Percentiles rank a stretch among this genome's conserved stretches.
These are phyloP conservation scores for Peribolospora kevripleyi DNA, from an alignment of 768 basidiomycete species.

Conservation along the genomic window DNA sequence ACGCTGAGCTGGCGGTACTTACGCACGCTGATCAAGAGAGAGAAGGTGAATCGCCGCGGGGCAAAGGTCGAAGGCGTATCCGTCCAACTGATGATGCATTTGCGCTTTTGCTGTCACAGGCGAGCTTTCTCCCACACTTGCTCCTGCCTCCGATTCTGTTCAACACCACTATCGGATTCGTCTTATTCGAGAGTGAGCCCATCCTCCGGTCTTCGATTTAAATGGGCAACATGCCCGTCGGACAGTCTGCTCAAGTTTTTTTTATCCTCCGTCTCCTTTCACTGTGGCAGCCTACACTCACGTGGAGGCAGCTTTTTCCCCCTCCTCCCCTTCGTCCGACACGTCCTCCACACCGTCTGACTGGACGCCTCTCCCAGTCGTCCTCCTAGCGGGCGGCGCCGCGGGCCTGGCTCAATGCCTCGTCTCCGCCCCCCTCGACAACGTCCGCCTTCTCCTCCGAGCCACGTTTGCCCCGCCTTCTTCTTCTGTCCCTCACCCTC, in stretches of 20 bases:
- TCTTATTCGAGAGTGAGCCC: constrained; percentile 5
- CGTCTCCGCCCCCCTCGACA: constrained; percentile 13
- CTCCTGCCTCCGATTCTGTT: constrained; percentile 9
- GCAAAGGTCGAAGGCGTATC: neutral
- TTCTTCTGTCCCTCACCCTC: no score
- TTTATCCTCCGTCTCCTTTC: no score
- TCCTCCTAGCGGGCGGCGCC: constrained; percentile 10
- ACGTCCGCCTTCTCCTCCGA: constrained; percentile 11
- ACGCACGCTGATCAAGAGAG: constrained; percentile 3
- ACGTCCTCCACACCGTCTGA: neutral
- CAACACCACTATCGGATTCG: constrained; percentile 12
- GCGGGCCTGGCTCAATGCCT: constrained; percentile 13
- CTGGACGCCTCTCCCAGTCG: constrained; percentile 2
- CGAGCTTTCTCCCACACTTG: constrained; percentile 8
- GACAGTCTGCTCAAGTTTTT: constrained; percentile 5
- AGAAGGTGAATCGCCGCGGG: neutral
- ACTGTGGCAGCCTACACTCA: no score
- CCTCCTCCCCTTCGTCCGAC: neutral
- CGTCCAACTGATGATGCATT: no score
- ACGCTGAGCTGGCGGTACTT: constrained; percentile 4
- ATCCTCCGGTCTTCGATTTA: no score
- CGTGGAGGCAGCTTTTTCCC: neutral
- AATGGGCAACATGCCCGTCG: neutral
- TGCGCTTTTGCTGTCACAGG: neutral
- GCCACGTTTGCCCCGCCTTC: constrained; percentile 4